Evolutionary conservation across 352 stramenopile species (phyloP).

Genomic region (Phytophthora melonis): DNA sequence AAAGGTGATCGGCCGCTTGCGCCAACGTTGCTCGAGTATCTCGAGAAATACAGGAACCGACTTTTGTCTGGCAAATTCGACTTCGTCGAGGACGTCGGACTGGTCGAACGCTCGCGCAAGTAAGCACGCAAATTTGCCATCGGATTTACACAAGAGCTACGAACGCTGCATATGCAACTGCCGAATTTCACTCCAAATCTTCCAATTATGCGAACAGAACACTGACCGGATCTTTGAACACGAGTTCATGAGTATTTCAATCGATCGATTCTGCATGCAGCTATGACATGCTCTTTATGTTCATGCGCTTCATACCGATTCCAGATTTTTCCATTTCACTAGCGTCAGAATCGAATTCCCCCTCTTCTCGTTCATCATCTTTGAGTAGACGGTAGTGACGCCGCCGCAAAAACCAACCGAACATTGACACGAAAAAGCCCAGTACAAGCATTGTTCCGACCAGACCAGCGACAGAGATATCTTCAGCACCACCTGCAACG

Average conservation of each 20-base stretch:
- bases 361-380: constrained; percentile 19
- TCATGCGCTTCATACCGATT: constrained; percentile 73
- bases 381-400: constrained; percentile 61
- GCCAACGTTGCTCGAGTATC: constrained; percentile 68
- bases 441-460: constrained; percentile 71
- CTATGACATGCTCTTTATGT: constrained; percentile 67
- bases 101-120: constrained; percentile 82
- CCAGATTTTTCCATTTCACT: constrained; percentile 24
- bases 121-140: constrained; percentile 21
- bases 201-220: not conserved
- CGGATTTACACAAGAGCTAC: not conserved
- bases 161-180: not conserved
- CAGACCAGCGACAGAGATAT: constrained; percentile 73
- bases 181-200: not conserved
- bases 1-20: constrained; percentile 55
- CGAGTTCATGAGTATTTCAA: not conserved
- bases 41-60: constrained; percentile 86
- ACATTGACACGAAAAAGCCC: constrained; percentile 62
- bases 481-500: constrained; percentile 62
- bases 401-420: constrained; percentile 67
- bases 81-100: constrained; percentile 84
- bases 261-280: not conserved
- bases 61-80: constrained; percentile 84
- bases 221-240: not conserved
- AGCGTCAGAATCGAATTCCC: constrained; percentile 1